These are phyloP conservation scores for Ganoderma leucocontextum DNA, from an alignment of 1,284 basidiomycete species.

Conservation along the genomic window DNA sequence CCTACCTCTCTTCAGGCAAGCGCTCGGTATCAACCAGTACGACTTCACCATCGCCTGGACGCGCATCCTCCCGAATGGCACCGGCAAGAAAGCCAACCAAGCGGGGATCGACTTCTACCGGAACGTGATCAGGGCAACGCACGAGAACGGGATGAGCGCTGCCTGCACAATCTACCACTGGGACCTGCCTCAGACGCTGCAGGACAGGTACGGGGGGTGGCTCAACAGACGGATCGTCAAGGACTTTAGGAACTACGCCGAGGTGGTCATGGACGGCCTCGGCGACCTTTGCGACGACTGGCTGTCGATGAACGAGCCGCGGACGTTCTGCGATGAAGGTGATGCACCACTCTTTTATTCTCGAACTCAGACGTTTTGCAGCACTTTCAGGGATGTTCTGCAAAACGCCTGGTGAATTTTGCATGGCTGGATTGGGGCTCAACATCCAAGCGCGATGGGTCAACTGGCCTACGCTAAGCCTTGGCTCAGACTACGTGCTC, in stretches of 20 bases:
- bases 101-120: slow-evolving; percentile 73
- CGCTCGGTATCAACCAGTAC: slow-evolving; percentile 6
- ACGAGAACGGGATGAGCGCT: slow-evolving; percentile 67
- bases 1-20: not conserved
- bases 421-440: no score
- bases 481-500: no score
- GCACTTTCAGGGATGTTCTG: no score
- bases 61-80: slow-evolving; percentile 72
- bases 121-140: slow-evolving; percentile 66
- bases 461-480: no score
- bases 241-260: slow-evolving; percentile 40
- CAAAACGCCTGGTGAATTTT: no score
- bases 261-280: not conserved
- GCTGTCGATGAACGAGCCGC: slow-evolving; percentile 7
- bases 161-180: slow-evolving; percentile 80
- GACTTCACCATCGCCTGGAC: slow-evolving; percentile 77
- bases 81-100: slow-evolving; percentile 74
- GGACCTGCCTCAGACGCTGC: slow-evolving; percentile 76
- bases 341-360: not conserved
- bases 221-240: slow-evolving; percentile 45
- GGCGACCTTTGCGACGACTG: slow-evolving; percentile 5
- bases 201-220: slow-evolving; percentile 59
- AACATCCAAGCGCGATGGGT: no score
- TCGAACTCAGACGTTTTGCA: not conserved
- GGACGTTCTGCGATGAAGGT: slow-evolving; percentile 10